Evolutionary conservation across 2,329 filamentous ascomycete species (phyloP), one percentile per base, ranked within the genome.

Genomic region (Neonectria neomacrospora): DNA sequence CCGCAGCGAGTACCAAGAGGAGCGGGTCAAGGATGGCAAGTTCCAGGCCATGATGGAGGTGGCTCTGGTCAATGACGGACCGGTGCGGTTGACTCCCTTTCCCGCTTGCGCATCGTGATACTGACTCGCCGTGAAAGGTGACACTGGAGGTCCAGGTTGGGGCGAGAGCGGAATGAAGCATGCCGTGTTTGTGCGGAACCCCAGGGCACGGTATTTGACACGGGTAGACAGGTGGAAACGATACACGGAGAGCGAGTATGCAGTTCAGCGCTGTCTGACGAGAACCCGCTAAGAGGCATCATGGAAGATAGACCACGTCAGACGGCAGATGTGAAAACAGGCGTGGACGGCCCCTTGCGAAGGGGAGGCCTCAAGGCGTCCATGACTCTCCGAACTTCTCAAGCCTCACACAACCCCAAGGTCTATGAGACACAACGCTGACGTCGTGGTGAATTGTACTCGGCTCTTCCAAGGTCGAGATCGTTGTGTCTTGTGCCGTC

Each of bases 41-140:
- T 99, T 99, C 78, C 95, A 97, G 75, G 96, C 96, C 53, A 97
- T 97, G 94, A 99, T 99, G 96, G 91, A 98, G 75, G 95, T 99
- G 62, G 91, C 92, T 52, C 80, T 97, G 30, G 89, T 97, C 53
- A 98, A 98, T 70, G 95, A 98, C 70, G 89, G 89, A 1, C 89
- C 89, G 57, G 89, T 91, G 76, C 69, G 79, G 76, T 45, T 8
- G 14, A 5, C n/a, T 32, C 10, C 45, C 7, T n/a, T 12, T 10
- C 14, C 9, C n/a, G 18, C 18, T 11, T 30, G 45, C n/a, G n/a
- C 45, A 50, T 20, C 45, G n/a, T 10, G 47, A 44, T 51, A 20
- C 59, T 57, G 53, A 57, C 48, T 54, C 16, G 45, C 32, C 22
- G 45, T 42, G 39, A 37, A 37, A 62, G 59, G 59, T 62, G 48